phyloP scores from a whole-genome alignment of 768 basidiomycete genomes.

The Hirschioporus abietinus region DNA sequence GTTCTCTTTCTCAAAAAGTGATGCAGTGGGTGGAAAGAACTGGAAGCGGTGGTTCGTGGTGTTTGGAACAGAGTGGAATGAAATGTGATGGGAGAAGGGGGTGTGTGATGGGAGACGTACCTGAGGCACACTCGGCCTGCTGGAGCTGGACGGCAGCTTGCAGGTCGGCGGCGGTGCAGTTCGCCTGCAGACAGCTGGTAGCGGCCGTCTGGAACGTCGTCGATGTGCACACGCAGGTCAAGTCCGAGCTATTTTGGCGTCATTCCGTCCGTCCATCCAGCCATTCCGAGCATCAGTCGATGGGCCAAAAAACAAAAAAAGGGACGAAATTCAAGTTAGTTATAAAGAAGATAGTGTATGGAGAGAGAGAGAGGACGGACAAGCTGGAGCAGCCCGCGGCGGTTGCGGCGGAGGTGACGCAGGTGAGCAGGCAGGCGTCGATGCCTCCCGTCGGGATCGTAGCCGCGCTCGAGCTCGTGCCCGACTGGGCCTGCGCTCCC shows the following conservation, averaged over 20 bases:
- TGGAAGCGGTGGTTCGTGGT: too few species aligned
- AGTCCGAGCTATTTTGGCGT: constrained; percentile 34
- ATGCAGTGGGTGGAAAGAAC: too few species aligned
- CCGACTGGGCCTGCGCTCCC: neutral
- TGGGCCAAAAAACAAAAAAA: too few species aligned
- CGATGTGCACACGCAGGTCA: constrained; percentile 35
- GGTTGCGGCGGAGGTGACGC: constrained; percentile 13
- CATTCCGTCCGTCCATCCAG: too few species aligned
- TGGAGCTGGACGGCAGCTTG: constrained; percentile 28
- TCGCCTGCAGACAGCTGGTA: constrained; percentile 25
- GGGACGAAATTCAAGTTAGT: too few species aligned
- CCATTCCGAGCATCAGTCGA: too few species aligned
- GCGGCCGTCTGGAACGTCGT: constrained; percentile 31
- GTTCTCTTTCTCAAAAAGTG: neutral
- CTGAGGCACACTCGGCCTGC: constrained; percentile 25
- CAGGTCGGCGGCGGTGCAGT: constrained; percentile 29
- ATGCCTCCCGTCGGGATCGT: neutral
- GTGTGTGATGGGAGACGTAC: constrained; percentile 8
- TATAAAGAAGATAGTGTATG: too few species aligned
- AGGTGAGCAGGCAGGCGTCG: constrained; percentile 5
- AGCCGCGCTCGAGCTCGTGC: neutral
- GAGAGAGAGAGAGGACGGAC: constrained; percentile 10
- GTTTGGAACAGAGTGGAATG: too few species aligned
- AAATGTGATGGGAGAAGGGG: too few species aligned
- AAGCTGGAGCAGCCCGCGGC: constrained; percentile 12